Percentiles rank a stretch among this genome's conserved stretches.
Evolutionary conservation across 163 green algal species (phyloP).

Genomic region (Scenedesmus sp.): DNA sequence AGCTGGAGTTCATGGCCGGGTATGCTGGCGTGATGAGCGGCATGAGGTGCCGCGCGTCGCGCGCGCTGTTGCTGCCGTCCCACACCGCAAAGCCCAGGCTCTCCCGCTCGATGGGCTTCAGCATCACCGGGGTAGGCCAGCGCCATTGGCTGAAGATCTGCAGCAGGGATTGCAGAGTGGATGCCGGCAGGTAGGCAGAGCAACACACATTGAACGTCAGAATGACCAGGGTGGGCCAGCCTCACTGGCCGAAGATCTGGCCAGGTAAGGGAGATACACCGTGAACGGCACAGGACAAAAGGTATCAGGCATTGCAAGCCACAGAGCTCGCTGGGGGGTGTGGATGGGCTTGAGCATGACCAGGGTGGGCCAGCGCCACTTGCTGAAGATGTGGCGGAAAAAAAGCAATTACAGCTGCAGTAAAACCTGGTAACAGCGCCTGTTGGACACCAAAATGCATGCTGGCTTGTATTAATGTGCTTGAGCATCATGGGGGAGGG

Average conservation of each 20-base stretch:
- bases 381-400: too few species aligned
- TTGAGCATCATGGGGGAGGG: conserved; percentile 91
- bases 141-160: conserved; percentile 84
- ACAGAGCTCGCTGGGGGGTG: too few species aligned
- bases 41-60: conserved; percentile 93
- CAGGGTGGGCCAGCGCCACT: too few species aligned
- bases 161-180: neutral
- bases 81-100: conserved; percentile 84
- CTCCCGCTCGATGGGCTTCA: conserved; percentile 86
- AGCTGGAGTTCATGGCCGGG: conserved; percentile 96
- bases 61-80: conserved; percentile 86
- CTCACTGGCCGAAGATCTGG: neutral
- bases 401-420: too few species aligned
- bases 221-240: too few species aligned
- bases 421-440: too few species aligned
- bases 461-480: conserved; percentile 59
- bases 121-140: conserved; percentile 94
- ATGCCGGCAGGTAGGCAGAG: neutral
- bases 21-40: conserved; percentile 99
- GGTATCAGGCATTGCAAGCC: too few species aligned
- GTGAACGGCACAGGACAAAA: neutral
- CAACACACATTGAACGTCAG: neutral
- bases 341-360: too few species aligned
- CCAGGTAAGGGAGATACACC: neutral
- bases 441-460: too few species aligned